Evolutionary conservation across 139 green algal species (phyloP), one percentile per base, ranked within the genome.

Genomic region (Chlamydomonas asymmetrica): DNA sequence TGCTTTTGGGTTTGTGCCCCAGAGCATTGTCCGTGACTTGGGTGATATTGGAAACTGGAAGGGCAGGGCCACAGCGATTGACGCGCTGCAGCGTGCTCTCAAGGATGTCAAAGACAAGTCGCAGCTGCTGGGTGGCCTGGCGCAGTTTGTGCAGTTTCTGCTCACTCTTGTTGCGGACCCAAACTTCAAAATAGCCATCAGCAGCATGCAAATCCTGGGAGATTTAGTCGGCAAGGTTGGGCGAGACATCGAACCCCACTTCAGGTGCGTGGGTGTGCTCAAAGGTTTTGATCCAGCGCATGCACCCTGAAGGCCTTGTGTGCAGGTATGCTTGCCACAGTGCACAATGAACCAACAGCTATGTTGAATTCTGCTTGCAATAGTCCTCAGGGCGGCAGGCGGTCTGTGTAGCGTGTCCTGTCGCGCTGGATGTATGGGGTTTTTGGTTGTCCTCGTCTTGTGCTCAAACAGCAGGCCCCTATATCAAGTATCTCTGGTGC

Each of bases 111-210:
- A 54, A 5, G 80, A 86, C 45, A 80, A 79, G 16, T 40, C 60
- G 0, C 27, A 67, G 27, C 67, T 94, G 39, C 74, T 89, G 41
- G 64, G 80, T 1, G 73, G 71, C 7, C 81, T 96, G 16, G 75
- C 78, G 2, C 62, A 85, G n/a, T 90, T 94, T 60, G 60, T 92
- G 8, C 61, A 70, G 4, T 95, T 96, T 70, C 70, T 95, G 20
- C 50, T 86, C 37, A 75, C 71, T 22, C 84, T 96, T 32, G 52
- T 92, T 9, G 75, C 72, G 0, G 92, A 96, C 72, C 84, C 89
- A 65, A 96, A 96, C 85, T 96, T 96, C 79, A 93, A 93, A 62
- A 92, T 96, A 20, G 85, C 85, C 10, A 69, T 91, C n/a, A 88
- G 85, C 5, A 84, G 86, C 48, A 88, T 94, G 76, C 74, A 88